Base-by-base conservation (phyloP, 495 filamentous ascomycete species). In the Cairneyella variabilis region DNA sequence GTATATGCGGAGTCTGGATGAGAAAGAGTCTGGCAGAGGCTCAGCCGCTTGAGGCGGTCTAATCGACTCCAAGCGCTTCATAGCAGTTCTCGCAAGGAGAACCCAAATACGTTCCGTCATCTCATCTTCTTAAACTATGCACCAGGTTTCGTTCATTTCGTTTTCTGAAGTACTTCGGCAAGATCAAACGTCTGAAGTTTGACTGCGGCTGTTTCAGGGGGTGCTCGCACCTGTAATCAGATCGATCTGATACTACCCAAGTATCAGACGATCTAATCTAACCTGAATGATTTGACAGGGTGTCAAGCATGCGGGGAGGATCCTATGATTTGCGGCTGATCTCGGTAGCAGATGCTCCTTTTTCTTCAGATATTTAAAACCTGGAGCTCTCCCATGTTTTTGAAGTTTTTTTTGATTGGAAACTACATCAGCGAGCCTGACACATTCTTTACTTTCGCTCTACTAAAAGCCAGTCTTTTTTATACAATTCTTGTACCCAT, bases 131-230 rank as follows among this genome's bases (percentile, higher is more conserved):
- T 38, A 6, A 11, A 38, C 5, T 14, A 38, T 14, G 7, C n/a
- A n/a, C n/a, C n/a, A n/a, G n/a, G n/a, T n/a, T n/a, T n/a, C 7
- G 30, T 34, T 34, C n/a, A n/a, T n/a, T n/a, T n/a, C n/a, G n/a
- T n/a, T n/a, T n/a, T 41, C 8, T 41, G 38, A 41, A 41, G 23
- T 14, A 7, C 6, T 20, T 41, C 4, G 41, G 11, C 22, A 34
- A 34, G 41, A 43, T 43, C 40, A 45, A 23, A 45, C 41, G 23
- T 45, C 21, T 45, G 21, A 45, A 25, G 21, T 45, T n/a, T 7
- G 7, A 21, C 18, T n/a, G 38, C 38, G 38, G 7, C 17, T 21
- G n/a, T 41, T 14, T 41, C 38, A 41, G 38, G 38, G 38, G 38
- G n/a, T n/a, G n/a, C 30, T 34, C 30, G 14, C 30, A 14, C 7